phyloP scores from a whole-genome alignment of 2,329 filamentous ascomycete genomes.

The Xenoacremonium recifei region DNA sequence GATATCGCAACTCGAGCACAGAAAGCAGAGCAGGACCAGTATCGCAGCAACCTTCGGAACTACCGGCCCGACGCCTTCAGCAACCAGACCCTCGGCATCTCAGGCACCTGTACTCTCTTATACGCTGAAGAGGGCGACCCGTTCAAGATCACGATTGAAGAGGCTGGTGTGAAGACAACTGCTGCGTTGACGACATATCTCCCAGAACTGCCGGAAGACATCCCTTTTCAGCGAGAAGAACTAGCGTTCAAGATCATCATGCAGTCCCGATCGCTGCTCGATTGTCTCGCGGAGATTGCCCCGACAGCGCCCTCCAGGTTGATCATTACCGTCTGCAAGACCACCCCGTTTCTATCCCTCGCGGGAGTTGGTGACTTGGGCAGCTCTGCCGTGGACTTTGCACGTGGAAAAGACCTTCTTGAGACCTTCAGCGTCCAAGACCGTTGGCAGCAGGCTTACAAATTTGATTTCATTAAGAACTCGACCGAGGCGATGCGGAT shows the following conservation, averaged over 20 bases:
- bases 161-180: slow-evolving; percentile 82
- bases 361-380: slow-evolving; percentile 59
- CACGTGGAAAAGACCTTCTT: slow-evolving; percentile 63
- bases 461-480: slow-evolving; percentile 81
- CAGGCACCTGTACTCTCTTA: slow-evolving; percentile 80
- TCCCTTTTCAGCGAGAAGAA: slow-evolving; percentile 80
- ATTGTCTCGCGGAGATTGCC: slow-evolving; percentile 68
- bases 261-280: slow-evolving; percentile 70
- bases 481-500: slow-evolving; percentile 90
- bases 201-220: slow-evolving; percentile 71
- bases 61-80: slow-evolving; percentile 74
- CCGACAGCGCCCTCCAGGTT: slow-evolving; percentile 71
- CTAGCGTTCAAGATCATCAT: slow-evolving; percentile 94
- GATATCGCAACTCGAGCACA: slow-evolving; percentile 59
- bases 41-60: slow-evolving; percentile 60
- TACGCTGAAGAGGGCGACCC: slow-evolving; percentile 75
- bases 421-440: slow-evolving; percentile 70
- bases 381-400: slow-evolving; percentile 65
- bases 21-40: slow-evolving; percentile 58
- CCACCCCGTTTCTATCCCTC: slow-evolving; percentile 71
- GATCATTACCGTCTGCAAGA: slow-evolving; percentile 63
- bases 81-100: slow-evolving; percentile 77
- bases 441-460: slow-evolving; percentile 70
- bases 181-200: slow-evolving; percentile 90
- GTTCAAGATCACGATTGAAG: slow-evolving; percentile 81